Conservation (phyloP, 768 basidiomycete genomes). For the Rhodotorula toruloides region DNA sequence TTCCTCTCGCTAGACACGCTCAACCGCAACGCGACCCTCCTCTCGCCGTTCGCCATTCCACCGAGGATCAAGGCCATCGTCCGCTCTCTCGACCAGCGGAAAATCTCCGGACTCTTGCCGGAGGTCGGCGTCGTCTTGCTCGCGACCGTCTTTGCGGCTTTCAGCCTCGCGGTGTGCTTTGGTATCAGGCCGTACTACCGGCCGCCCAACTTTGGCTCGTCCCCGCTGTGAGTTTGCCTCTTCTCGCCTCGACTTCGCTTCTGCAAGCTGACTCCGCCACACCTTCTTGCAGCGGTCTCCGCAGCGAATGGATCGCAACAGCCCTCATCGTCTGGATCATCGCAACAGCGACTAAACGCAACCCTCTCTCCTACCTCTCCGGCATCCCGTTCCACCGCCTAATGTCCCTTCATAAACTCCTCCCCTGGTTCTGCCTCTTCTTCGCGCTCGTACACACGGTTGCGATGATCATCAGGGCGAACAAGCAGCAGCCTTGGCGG, state of each 20-base stretch:
- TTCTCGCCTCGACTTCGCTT: no score
- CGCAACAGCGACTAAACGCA: constrained; percentile 49
- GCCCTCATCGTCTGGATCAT: constrained; percentile 50
- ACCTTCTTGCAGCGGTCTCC: background rate
- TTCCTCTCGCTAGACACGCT: background rate
- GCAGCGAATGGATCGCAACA: constrained; percentile 48
- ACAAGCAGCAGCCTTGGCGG: background rate
- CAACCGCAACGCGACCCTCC: background rate
- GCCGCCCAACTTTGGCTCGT: constrained; percentile 10
- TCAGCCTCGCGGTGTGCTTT: background rate
- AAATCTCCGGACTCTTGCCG: background rate
- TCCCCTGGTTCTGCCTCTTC: constrained; percentile 5
- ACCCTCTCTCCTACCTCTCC: constrained; percentile 46
- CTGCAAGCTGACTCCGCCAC: background rate
- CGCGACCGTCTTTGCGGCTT: background rate
- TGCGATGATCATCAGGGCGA: background rate
- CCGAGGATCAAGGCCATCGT: background rate
- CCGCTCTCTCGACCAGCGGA: background rate
- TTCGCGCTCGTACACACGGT: constrained; percentile 7
- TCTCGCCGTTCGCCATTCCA: background rate
- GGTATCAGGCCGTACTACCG: constrained; percentile 5
- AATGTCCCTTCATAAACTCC: background rate
- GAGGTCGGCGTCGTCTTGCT: background rate
- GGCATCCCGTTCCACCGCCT: constrained; percentile 23
- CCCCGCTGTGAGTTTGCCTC: background rate